Base-by-base conservation (phyloP, 371 early-diverging fungal species). In the Mortierella sp. region DNA sequence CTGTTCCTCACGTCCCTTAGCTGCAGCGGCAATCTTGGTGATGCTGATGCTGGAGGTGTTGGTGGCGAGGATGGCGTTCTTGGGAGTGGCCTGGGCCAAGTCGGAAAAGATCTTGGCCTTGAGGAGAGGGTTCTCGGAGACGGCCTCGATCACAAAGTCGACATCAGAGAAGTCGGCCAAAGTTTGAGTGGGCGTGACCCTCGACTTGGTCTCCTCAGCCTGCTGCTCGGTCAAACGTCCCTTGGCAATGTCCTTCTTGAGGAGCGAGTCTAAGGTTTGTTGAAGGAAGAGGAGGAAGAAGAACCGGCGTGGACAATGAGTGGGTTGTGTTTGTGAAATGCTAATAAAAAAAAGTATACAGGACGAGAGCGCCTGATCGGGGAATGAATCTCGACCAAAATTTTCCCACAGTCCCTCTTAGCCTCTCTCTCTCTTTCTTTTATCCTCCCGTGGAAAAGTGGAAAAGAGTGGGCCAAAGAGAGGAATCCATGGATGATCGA, bases 11-110 rank as follows among this genome's bases (percentile, higher is more conserved):
- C 96, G 93, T 7, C 90, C 85, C 63, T 85, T 89, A 15, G 96
- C 94, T 14, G 94, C 88, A 30, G 96, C 93, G 5, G 97, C 98
- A 74, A 99, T 96, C 86, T 96, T 97, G 68, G 99, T 97, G 71
- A 98, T 97, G 68, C 92, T 90, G 74, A 98, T 97, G 43, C 93
- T 93, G 51, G 95, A 95, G 7, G 99, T 99, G 88, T 99, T 99
- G 66, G 97, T 90, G 15, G 98, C 96, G 29, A 99, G 88, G 64
- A 98, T 96, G n/a, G 96, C 91, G 52, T 91, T 85, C 44, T 84
- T 66, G 12, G 90, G 87, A 45, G 92, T 89, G 28, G 88, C 75
- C 64, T 87, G 76, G 70, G 93, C 92, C 37, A 99, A 87, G 67
- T 92, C 89, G 43, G 81, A 72, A 81, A 99, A 97, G 50, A 99